phyloP scores from a whole-genome alignment of 2,329 filamentous ascomycete genomes.

The Kalmusia sp. region DNA sequence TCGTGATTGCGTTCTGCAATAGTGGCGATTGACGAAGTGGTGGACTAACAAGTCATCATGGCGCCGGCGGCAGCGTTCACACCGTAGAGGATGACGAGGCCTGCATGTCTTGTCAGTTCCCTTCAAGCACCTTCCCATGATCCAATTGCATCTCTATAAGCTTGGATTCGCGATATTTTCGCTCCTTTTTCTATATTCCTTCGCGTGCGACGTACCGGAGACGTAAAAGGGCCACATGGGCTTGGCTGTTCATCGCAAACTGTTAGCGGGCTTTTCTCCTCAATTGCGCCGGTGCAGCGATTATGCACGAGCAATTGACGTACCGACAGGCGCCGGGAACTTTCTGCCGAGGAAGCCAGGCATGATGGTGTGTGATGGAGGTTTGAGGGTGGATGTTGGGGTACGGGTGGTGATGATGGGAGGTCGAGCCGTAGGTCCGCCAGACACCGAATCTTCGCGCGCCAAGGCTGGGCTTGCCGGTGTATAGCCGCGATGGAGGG shows the following conservation, averaged over 20 bases:
- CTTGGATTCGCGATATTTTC: not conserved
- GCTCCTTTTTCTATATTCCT: not conserved
- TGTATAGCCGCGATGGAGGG: conserved; percentile 7
- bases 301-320: conserved; percentile 30
- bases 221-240: conserved; percentile 93
- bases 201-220: conserved; percentile 74
- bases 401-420: conserved; percentile 40
- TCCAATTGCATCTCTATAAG: conserved; percentile 6
- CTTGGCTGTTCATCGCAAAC: conserved; percentile 67
- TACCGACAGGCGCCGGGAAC: conserved; percentile 59
- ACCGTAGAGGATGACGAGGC: conserved; percentile 86
- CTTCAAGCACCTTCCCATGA: not conserved
- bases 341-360: conserved; percentile 58
- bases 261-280: conserved; percentile 34
- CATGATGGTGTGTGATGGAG: conserved; percentile 46
- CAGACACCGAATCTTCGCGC: conserved; percentile 30
- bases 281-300: not conserved
- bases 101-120: conserved; percentile 55
- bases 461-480: conserved; percentile 29
- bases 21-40: not conserved
- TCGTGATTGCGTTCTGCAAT: not conserved
- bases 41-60: conserved; percentile 77
- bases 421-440: conserved; percentile 21
- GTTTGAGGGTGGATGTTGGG: conserved; percentile 37
- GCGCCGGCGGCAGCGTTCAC: conserved; percentile 82